phyloP scores from a whole-genome alignment of 148 eudicot species.

The Fagopyrum homotropicum region DNA sequence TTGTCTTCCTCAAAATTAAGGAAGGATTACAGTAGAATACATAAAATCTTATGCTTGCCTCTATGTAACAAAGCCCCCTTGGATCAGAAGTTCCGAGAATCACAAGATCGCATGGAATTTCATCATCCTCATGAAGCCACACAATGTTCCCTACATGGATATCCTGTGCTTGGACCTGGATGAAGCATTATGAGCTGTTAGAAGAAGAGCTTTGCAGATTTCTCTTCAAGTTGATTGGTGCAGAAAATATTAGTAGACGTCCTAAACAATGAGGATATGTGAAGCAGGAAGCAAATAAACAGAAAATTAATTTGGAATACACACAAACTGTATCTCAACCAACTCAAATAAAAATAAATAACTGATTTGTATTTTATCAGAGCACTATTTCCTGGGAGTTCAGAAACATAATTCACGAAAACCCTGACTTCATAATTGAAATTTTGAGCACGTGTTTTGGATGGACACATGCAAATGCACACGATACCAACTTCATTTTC shows the following conservation, averaged over 20 bases:
- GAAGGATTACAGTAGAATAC: background rate
- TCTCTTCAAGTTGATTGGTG: background rate
- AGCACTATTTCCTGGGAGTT: background rate
- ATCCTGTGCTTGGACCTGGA: constrained; percentile 81
- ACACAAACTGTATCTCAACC: background rate
- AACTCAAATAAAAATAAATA: background rate
- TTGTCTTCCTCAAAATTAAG: too few species aligned
- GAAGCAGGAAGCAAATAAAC: background rate
- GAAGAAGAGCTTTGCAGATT: background rate
- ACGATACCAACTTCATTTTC: background rate
- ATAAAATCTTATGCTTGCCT: constrained; percentile 35
- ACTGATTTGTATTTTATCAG: background rate
- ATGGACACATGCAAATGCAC: too few species aligned
- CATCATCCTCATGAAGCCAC: constrained; percentile 96
- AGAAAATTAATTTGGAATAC: background rate
- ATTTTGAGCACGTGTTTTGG: too few species aligned
- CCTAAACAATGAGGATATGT: background rate
- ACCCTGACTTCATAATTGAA: background rate
- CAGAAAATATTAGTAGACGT: background rate
- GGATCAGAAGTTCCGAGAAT: constrained; percentile 85
- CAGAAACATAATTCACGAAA: background rate
- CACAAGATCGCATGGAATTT: constrained; percentile 94
- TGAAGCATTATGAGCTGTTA: constrained; percentile 1
- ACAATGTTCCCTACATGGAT: constrained; percentile 76
- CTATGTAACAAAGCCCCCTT: constrained; percentile 75